Evolutionary conservation across 2,329 filamentous ascomycete species (phyloP), one percentile per base, ranked within the genome.

Genomic region (Curvularia spicifera): DNA sequence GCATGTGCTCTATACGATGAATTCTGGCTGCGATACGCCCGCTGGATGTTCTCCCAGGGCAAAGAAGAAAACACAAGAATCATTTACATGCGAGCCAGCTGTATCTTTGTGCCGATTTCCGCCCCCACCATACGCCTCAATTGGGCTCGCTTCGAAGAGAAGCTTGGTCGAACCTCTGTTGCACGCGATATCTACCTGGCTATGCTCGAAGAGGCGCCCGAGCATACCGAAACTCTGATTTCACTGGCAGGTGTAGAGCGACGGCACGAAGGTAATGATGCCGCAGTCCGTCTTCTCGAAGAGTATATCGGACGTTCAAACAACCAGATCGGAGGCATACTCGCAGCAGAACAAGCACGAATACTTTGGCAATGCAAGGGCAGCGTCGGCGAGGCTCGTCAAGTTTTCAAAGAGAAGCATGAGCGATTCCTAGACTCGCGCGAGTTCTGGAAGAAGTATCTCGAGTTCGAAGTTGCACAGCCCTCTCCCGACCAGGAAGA

Each of bases 1-100:
- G 94, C 92, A 0, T 96, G 91, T 71, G 94, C 95, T 15, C 90
- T 96, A 66, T 97, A 99, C 73, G 94, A 98, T 49, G 94, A 98
- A 73, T 96, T 98, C 77, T 99, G 95, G 95, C 87, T 96, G 70
- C 90, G 95, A n/a, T 99, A 97, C 77, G 91, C 90, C 15, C 85
- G 94, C 40, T 99, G 95, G 95, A 96, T 97, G 91, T 70, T 68
- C 35, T 87, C 87, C 0, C 79, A 86, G 1, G 87, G 84, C 66
- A 97, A 96, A 76, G 88, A 93, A 45, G 91, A 97, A 74, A 93
- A 97, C 72, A 89, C 94, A 5, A 89, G 95, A 56, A 93, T 91
- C 76, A 95, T 98, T 63, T 98, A 96, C 73, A 88, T 94, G 74
- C 88, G 93, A 56, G 95, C 94, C 9, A 89, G 90, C 65, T 93